These are phyloP conservation scores for Knufia fluminis DNA, from an alignment of 2,329 filamentous ascomycete genomes.

Conservation along the genomic window DNA sequence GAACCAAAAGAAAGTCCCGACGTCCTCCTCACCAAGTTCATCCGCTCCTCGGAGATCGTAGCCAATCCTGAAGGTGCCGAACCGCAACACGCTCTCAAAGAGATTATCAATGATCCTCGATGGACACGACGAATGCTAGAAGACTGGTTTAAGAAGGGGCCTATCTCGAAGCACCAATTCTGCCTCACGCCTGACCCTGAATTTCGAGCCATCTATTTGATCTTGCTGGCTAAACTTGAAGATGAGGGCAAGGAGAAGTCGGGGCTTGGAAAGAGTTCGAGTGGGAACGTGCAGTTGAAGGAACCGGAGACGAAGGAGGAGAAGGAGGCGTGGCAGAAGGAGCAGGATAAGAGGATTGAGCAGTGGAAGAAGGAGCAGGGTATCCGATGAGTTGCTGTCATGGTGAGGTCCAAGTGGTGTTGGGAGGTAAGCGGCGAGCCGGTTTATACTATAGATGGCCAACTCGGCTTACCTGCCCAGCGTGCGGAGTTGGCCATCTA, in stretches of 20 bases:
- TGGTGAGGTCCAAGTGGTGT: background rate
- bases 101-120: background rate
- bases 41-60: background rate
- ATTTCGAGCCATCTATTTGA: constrained; percentile 7
- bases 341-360: background rate
- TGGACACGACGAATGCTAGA: background rate
- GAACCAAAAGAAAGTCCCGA: background rate
- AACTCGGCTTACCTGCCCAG: too few species aligned
- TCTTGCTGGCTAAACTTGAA: constrained; percentile 6
- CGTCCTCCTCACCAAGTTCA: background rate
- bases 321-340: background rate
- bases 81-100: background rate
- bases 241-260: background rate
- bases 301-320: background rate
- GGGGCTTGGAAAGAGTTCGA: constrained; percentile 4
- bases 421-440: too few species aligned
- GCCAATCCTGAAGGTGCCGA: background rate
- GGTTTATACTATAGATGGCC: too few species aligned
- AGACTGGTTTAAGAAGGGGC: constrained; percentile 7
- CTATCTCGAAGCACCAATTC: background rate
- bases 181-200: background rate
- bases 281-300: background rate
- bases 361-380: background rate
- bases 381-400: background rate
- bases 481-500: too few species aligned